Conservation (phyloP, 331 rosid genomes). For the Saraca asoca region DNA sequence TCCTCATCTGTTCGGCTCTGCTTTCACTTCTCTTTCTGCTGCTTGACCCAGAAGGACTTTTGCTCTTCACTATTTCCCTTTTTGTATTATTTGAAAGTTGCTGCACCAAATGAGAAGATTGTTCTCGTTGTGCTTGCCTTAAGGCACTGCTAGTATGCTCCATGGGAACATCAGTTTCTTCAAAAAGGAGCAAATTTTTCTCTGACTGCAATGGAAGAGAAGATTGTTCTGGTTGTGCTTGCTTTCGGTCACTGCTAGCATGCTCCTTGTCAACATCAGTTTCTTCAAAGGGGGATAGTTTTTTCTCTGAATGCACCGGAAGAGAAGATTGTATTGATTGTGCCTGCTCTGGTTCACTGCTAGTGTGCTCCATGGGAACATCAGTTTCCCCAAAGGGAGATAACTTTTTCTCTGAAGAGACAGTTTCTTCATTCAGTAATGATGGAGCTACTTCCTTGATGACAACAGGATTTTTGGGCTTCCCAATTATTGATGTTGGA, state of each 20-base stretch:
- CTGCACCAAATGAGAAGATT: constrained; percentile 26
- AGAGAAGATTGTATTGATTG: constrained; percentile 33
- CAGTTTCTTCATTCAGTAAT: constrained; percentile 23
- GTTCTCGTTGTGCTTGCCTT: constrained; percentile 27
- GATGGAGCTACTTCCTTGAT: constrained; percentile 39
- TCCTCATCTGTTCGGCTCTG: constrained; percentile 39
- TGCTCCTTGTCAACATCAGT: too few relatives aligned
- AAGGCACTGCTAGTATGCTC: constrained; percentile 35
- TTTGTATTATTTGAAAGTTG: constrained; percentile 32
- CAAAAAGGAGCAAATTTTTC: constrained; percentile 37
- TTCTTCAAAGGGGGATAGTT: too few relatives aligned
- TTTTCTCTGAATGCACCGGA: not conserved
- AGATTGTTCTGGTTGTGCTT: constrained; percentile 30
- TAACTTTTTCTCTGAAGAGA: constrained; percentile 37
- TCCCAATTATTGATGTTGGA: constrained; percentile 28
- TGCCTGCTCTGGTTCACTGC: constrained; percentile 28
- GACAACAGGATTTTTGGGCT: constrained; percentile 14
- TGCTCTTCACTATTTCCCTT: constrained; percentile 41
- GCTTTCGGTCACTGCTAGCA: not conserved
- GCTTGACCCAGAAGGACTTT: constrained; percentile 41
- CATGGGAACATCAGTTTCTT: constrained; percentile 37
- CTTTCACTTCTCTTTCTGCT: constrained; percentile 39
- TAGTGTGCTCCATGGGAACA: constrained; percentile 37
- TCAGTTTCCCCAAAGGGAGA: constrained; percentile 39
- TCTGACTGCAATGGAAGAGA: constrained; percentile 25